A percentile compares a stretch with the other conserved stretches of the same genome.
Evolutionary conservation across 768 basidiomycete genomes (phyloP).

Genomic region (Termitomyces titanicus): DNA sequence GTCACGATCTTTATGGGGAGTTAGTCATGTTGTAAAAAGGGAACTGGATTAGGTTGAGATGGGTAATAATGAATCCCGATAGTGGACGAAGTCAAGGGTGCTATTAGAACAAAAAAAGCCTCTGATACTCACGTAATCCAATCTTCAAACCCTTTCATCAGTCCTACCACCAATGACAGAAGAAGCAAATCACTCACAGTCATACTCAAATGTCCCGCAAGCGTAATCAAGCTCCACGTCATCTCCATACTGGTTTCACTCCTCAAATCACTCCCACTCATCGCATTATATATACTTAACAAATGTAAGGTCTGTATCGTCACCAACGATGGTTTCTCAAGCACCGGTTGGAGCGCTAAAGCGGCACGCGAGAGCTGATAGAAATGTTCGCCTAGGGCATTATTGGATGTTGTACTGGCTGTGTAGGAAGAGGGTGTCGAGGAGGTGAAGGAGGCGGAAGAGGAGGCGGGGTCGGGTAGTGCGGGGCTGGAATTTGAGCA

Average conservation of each 20-base stretch:
- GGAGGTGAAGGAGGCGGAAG: neutral
- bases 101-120: neutral
- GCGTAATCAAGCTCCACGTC: slow-evolving; percentile 62
- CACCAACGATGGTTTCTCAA: slow-evolving; percentile 68
- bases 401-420: slow-evolving; percentile 4
- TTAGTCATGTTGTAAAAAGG: neutral
- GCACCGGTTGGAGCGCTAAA: slow-evolving; percentile 60
- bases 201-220: slow-evolving; percentile 65
- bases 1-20: slow-evolving; percentile 50
- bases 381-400: slow-evolving; percentile 55
- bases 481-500: neutral
- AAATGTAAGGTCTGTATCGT: slow-evolving; percentile 70
- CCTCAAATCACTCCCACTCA: slow-evolving; percentile 60
- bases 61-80: too few species aligned
- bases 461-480: neutral
- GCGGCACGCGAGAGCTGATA: slow-evolving; percentile 65
- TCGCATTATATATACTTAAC: slow-evolving; percentile 65
- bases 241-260: slow-evolving; percentile 70
- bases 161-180: neutral
- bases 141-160: slow-evolving; percentile 33
- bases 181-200: slow-evolving; percentile 40
- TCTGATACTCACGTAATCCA: slow-evolving; percentile 58
- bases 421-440: neutral
- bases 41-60: too few species aligned
- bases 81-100: neutral